Base-by-base conservation (phyloP, 2,329 filamentous ascomycete genomes). In the Podosphaera fusca region DNA sequence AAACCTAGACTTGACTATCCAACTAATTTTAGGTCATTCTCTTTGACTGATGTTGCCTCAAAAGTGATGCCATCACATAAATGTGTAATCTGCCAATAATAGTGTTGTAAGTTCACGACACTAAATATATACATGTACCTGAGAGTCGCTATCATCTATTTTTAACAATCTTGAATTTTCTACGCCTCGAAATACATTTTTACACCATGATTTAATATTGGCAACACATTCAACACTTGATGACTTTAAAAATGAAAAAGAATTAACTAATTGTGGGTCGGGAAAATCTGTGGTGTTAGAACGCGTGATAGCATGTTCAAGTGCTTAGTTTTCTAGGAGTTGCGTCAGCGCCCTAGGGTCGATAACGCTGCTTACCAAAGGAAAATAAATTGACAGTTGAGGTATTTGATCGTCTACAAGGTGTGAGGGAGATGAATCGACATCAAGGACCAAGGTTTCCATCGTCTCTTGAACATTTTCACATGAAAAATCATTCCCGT, bases 241-340 rank as follows among this genome's bases (percentile, higher is more conserved):
- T 6, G 38, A 42, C n/a, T 12, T 6, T 7, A 12, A 7, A 42
- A 42, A 42, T 7, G 38, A 42, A 42, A 42, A 42, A 12, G 35
- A 57, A 66, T 71, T 5, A 75, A 76, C 59, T 53, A 33, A 53
- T 53, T 36, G 5, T 21, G 33, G 42, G 40, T 56, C 14, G 46
- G 35, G 21, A 49, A 34, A 38, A 33, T 47, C 10, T 46, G 40
- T 36, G 14, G 33, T 3, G 46, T 35, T 31, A 2, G 36, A 4
- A 56, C 42, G 30, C 21, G 54, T 47, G 10, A 47, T 45, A 47
- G 54, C 40, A 47, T 35, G 52, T 55, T 55, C 49, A 34, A 52
- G 34, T 52, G 49, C 7, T 52, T 35, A 30, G 30, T 52, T 52
- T 33, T 33, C 49, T 52, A 52, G 31, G 30, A 52, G 30, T 52